Percentiles rank a stretch among this genome's conserved stretches.
phyloP scores from a whole-genome alignment of 768 basidiomycete genomes.

The Hericium rajendrae region DNA sequence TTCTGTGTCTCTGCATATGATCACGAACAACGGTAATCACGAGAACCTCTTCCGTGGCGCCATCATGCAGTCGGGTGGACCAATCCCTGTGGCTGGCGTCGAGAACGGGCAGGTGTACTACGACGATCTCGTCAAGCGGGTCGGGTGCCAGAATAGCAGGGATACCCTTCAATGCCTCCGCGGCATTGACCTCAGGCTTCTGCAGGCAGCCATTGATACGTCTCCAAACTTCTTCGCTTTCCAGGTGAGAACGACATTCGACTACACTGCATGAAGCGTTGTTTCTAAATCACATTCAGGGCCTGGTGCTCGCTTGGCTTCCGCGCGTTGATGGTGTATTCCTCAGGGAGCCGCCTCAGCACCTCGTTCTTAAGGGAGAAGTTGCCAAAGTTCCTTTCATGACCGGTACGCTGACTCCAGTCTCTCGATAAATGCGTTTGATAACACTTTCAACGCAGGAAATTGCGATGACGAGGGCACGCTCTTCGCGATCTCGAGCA shows the following conservation, averaged over 20 bases:
- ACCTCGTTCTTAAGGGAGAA: conserved; percentile 11
- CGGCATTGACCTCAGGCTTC: neutral
- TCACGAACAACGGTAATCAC: conserved; percentile 27
- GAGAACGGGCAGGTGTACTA: conserved; percentile 13
- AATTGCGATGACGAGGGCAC: conserved; percentile 13
- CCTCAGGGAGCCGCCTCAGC: conserved; percentile 13
- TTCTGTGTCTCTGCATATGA: conserved; percentile 32
- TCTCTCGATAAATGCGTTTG: neutral
- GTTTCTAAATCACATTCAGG: neutral
- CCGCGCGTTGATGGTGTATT: conserved; percentile 17
- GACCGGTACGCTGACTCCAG: neutral
- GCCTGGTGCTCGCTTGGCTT: conserved; percentile 9
- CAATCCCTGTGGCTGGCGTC: conserved; percentile 18
- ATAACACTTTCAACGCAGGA: neutral
- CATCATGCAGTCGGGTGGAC: conserved; percentile 35
- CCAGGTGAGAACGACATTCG: conserved; percentile 7
- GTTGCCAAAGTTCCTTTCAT: conserved; percentile 12
- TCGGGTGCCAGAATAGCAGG: conserved; percentile 7
- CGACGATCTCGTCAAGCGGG: conserved; percentile 13
- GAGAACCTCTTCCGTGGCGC: conserved; percentile 31
- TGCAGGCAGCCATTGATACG: conserved; percentile 9
- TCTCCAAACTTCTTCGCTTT: conserved; percentile 10
- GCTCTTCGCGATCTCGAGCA: conserved; percentile 6
- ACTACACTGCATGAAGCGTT: neutral
- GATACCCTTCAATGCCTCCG: conserved; percentile 17